Percentiles rank a stretch among this genome's conserved stretches.
These are phyloP conservation scores for Eucalyptus paniculata DNA, from an alignment of 345 rosid genomes.

Conservation along the genomic window DNA sequence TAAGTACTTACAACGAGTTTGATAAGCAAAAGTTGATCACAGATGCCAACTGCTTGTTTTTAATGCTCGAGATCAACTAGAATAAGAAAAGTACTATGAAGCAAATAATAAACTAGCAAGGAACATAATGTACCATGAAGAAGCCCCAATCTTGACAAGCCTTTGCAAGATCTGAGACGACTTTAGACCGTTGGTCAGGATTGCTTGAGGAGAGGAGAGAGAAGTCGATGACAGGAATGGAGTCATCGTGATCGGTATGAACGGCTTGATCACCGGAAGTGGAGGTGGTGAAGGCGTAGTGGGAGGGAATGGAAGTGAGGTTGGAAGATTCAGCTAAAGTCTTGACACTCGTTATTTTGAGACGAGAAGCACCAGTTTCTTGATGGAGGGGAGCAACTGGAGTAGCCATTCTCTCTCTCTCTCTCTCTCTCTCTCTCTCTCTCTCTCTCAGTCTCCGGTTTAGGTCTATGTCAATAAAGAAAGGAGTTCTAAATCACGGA, in stretches of 20 bases:
- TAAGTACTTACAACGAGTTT: not conserved
- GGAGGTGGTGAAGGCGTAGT: not conserved
- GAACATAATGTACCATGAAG: slow-evolving; percentile 18
- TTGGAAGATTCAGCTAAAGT: not conserved
- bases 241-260: not conserved
- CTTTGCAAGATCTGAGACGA: slow-evolving; percentile 19
- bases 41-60: not conserved
- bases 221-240: slow-evolving; percentile 35
- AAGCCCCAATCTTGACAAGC: slow-evolving; percentile 55
- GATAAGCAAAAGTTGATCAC: not conserved
- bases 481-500: not conserved
- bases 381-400: not conserved
- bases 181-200: slow-evolving; percentile 14
- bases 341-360: not conserved
- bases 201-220: slow-evolving; percentile 18
- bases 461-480: not conserved
- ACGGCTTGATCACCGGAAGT: not conserved
- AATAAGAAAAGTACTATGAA: not conserved
- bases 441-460: not conserved
- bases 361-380: not conserved
- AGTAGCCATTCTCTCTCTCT: not conserved
- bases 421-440: not conserved
- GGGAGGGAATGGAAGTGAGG: not conserved
- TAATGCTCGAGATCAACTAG: not conserved
- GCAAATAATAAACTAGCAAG: not conserved